Evolutionary conservation across 2,329 filamentous ascomycete genomes (phyloP).

Genomic region (Thelonectria olida): DNA sequence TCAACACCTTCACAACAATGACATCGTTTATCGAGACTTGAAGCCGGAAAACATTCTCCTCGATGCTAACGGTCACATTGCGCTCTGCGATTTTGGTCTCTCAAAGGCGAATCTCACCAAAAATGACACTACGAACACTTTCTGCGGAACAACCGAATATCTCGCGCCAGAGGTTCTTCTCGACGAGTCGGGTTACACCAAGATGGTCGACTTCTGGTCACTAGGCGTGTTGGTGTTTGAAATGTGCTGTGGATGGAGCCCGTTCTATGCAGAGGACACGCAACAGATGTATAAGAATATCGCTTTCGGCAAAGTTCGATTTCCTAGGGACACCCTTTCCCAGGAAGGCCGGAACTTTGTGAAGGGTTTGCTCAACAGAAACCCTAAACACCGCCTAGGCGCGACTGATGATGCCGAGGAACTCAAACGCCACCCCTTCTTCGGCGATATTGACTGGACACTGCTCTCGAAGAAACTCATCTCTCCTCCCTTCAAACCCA

Average conservation of each 20-base stretch:
- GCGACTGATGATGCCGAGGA: slow-evolving; percentile 92
- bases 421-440: slow-evolving; percentile 94
- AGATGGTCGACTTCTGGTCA: slow-evolving; percentile 99
- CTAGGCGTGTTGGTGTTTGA: slow-evolving; percentile 97
- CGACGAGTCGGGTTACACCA: slow-evolving; percentile 97
- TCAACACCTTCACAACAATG: slow-evolving; percentile 93
- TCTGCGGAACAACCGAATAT: slow-evolving; percentile 98
- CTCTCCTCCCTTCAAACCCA: slow-evolving; percentile 96
- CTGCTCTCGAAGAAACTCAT: slow-evolving; percentile 89
- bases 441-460: slow-evolving; percentile 92
- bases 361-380: slow-evolving; percentile 95
- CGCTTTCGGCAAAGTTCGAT: slow-evolving; percentile 96
- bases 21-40: slow-evolving; percentile 96
- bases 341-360: slow-evolving; percentile 97
- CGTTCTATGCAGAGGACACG: slow-evolving; percentile 98
- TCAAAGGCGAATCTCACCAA: slow-evolving; percentile 98
- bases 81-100: slow-evolving; percentile 94
- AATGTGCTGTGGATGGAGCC: slow-evolving; percentile 99
- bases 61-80: slow-evolving; percentile 97
- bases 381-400: slow-evolving; percentile 93
- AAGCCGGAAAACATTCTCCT: slow-evolving; percentile 98
- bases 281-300: slow-evolving; percentile 99
- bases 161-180: slow-evolving; percentile 93
- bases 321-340: slow-evolving; percentile 92
- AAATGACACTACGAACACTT: slow-evolving; percentile 98